phyloP scores from a whole-genome alignment of 176 grass and related monocot genomes.

The Stipa capillata region DNA sequence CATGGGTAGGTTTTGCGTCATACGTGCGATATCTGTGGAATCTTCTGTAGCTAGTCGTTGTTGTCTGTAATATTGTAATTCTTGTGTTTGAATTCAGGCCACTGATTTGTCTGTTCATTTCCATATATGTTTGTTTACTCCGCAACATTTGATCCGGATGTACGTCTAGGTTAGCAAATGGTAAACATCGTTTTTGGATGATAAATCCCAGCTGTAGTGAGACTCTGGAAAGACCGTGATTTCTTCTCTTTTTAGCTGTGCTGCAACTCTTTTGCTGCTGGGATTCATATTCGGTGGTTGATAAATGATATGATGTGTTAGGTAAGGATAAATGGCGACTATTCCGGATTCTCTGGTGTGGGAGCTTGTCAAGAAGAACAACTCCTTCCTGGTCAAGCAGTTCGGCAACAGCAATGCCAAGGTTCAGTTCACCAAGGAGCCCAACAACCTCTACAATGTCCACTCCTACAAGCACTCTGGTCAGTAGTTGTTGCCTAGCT shows the following conservation, averaged over 20 bases:
- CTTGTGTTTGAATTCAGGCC: background rate
- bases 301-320: background rate
- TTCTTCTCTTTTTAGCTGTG: background rate
- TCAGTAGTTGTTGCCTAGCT: background rate
- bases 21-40: background rate
- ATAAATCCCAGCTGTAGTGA: background rate
- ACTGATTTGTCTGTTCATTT: background rate
- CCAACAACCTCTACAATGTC: conserved; percentile 69
- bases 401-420: conserved; percentile 62
- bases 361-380: conserved; percentile 73
- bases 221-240: background rate
- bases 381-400: conserved; percentile 57
- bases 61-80: background rate
- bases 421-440: conserved; percentile 68
- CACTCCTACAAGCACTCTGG: conserved; percentile 64
- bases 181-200: too few species aligned
- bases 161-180: background rate
- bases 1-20: background rate
- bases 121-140: background rate
- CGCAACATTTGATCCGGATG: background rate
- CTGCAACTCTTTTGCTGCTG: background rate
- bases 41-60: background rate
- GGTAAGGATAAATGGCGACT: conserved; percentile 28
- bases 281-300: background rate
- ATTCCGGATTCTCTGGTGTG: conserved; percentile 54